These are phyloP conservation scores for Pseudogymnoascus sp. DNA, from an alignment of 2,329 filamentous ascomycete genomes.

Conservation along the genomic window DNA sequence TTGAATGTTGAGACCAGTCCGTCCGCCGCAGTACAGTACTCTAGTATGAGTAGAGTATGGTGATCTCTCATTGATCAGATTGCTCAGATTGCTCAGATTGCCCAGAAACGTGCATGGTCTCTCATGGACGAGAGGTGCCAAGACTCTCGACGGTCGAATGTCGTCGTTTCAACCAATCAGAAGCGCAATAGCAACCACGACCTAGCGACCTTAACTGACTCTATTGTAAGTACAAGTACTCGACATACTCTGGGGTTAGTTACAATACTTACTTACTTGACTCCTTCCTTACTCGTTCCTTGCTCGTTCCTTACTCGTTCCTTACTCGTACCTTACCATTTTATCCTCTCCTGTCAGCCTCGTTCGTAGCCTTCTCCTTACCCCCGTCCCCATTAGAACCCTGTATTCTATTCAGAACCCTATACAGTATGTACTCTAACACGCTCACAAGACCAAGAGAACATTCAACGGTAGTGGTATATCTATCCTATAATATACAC, in stretches of 20 bases:
- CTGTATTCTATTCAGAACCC: no score
- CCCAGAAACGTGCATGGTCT: constrained; percentile 4
- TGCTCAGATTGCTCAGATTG: background rate
- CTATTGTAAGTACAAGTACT: background rate
- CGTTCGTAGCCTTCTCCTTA: background rate
- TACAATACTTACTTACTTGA: no score
- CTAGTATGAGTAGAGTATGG: background rate
- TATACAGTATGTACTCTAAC: background rate
- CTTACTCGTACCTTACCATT: background rate
- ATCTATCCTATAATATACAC: background rate
- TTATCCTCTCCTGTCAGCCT: background rate
- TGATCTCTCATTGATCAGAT: background rate
- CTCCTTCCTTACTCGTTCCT: no score
- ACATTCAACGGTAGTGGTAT: background rate
- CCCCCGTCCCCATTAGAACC: no score
- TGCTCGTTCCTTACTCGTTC: no score
- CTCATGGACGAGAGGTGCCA: constrained; percentile 7
- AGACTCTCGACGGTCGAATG: background rate
- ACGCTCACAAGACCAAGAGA: background rate
- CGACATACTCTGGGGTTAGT: no score
- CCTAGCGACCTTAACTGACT: background rate
- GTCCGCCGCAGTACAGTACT: background rate
- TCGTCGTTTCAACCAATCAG: background rate
- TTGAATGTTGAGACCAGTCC: background rate
- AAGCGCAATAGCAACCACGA: background rate